phyloP scores from a whole-genome alignment of 371 early-diverging fungal genomes.

The Mucor sp. region DNA sequence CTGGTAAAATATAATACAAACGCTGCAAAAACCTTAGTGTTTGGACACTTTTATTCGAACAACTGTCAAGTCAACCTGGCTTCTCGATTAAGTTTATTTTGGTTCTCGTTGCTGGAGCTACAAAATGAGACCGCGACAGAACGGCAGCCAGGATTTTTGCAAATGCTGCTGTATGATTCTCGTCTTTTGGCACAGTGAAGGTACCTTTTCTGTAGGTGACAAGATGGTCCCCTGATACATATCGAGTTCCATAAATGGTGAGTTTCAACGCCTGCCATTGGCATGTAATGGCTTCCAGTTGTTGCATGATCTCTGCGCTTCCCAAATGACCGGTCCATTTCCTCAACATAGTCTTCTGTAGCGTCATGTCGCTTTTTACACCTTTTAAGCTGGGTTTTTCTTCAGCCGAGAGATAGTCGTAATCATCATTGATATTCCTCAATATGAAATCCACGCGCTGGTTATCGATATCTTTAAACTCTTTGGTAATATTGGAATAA shows the following conservation, averaged over 20 bases:
- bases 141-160: constrained; percentile 14
- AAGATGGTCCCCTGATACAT: constrained; percentile 8
- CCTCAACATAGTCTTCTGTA: constrained; percentile 18
- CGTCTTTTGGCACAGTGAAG: constrained; percentile 12
- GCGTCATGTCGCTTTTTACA: constrained; percentile 17
- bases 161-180: constrained; percentile 17
- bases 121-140: too few relatives aligned
- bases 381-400: constrained; percentile 24
- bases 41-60: too few relatives aligned
- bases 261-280: constrained; percentile 22
- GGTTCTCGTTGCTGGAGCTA: too few relatives aligned
- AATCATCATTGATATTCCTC: constrained; percentile 13
- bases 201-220: constrained; percentile 16
- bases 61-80: too few relatives aligned
- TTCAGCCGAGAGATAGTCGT: constrained; percentile 18
- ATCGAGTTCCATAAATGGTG: constrained; percentile 13
- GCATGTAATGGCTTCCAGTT: constrained; percentile 24
- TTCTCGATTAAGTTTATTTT: too few relatives aligned
- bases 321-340: constrained; percentile 8
- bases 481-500: constrained; percentile 18
- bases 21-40: too few relatives aligned
- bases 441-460: constrained; percentile 21
- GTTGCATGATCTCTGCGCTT: too few relatives aligned
- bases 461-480: constrained; percentile 15
- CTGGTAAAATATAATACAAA: too few relatives aligned